Evolutionary conservation across 306 rosid genomes (phyloP), one percentile per base, ranked within the genome.

Genomic region (Lagenaria siceraria): DNA sequence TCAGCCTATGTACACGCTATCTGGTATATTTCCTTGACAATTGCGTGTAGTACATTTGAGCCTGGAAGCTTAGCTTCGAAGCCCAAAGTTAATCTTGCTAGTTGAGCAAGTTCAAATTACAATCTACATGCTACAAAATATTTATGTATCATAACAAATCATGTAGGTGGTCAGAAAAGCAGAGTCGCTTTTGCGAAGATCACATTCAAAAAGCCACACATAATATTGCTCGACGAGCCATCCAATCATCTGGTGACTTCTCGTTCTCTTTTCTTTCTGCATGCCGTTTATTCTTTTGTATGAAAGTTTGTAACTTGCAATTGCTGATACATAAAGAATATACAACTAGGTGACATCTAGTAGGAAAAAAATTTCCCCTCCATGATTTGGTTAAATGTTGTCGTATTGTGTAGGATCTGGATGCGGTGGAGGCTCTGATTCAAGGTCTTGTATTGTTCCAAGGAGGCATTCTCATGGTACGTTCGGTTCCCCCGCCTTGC

Each of bases 401-500:
- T 60, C 59, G 59, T 19, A 12, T 10, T 19, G 22, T 88, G 78
- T 76, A 96, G 99, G 99, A 96, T 72, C 90, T 96, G 95, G 99
- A 96, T 81, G 99, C 99, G 61, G 99, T 96, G 80, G 98, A 96
- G 87, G 99, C 99, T 65, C 90, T 92, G n/a, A 96, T 96, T 74
- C 99, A 96, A 86, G 99, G 99, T 69, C 99, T 96, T 74, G 99
- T 92, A 31, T 22, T 96, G 84, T 96, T 90, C 79, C 99, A 96
- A 89, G 99, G 99, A 86, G 99, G 99, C 87, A 93, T 96, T 89
- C 97, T 96, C 81, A 96, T 92, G 98, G 99, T 96, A 92, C 42
- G 54, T 35, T 33, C n/a, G 55, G 2, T 51, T 51, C n/a, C 36
- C 8, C 22, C 27, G 1, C 10, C 29, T 46, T 18, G 1, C 8